Evolutionary conservation across 2,329 filamentous ascomycete genomes (phyloP).

Genomic region (Pseudogymnoascus sp.): DNA sequence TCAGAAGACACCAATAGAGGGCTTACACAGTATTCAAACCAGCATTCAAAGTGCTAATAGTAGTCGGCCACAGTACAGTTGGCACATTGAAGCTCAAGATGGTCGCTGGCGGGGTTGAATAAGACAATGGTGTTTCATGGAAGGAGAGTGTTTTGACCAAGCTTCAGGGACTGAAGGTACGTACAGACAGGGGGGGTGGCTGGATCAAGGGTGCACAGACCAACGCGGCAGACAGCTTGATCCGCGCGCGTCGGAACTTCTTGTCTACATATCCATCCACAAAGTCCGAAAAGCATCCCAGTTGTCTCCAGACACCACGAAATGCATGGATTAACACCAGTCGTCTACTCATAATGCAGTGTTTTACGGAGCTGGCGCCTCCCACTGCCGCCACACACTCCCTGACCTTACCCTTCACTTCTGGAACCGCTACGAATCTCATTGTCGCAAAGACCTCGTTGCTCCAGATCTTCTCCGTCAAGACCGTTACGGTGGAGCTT

Average conservation of each 20-base stretch:
- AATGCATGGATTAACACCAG: neutral
- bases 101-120: neutral
- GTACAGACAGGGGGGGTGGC: constrained; percentile 2
- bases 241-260: neutral
- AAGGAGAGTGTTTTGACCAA: neutral
- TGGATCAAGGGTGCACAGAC: neutral
- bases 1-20: neutral
- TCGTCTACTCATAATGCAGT: constrained; percentile 65
- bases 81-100: neutral
- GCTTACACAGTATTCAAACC: constrained; percentile 6
- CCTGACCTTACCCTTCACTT: constrained; percentile 69
- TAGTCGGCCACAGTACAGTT: neutral
- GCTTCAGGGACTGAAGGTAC: constrained; percentile 9
- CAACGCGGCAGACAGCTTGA: constrained; percentile 3
- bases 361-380: constrained; percentile 91
- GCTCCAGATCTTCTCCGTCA: constrained; percentile 81
- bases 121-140: constrained; percentile 3
- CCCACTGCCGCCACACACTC: constrained; percentile 92
- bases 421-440: constrained; percentile 72
- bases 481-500: constrained; percentile 59
- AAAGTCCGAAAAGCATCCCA: neutral
- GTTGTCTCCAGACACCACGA: neutral
- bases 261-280: neutral
- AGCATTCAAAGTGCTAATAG: neutral
- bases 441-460: constrained; percentile 88